phyloP scores from a whole-genome alignment of 1,284 basidiomycete species.

The Cutaneotrichosporon cutaneum region DNA sequence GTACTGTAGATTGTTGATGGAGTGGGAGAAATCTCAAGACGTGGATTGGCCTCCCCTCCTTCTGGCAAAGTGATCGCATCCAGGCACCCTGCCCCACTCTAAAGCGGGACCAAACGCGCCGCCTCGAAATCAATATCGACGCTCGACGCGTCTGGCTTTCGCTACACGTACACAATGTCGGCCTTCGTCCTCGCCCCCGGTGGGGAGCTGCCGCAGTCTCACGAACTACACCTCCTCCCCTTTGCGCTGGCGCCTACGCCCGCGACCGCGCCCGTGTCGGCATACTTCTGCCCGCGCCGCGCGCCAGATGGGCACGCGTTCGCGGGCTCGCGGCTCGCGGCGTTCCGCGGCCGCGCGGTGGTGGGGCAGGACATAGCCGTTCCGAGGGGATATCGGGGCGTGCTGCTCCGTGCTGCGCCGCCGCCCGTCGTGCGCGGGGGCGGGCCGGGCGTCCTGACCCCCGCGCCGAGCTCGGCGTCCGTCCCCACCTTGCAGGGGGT shows the following conservation, averaged over 20 bases:
- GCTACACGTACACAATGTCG: conserved; percentile 11
- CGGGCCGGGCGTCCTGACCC: conserved; percentile 13
- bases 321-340: conserved; percentile 26
- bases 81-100: too few relatives aligned
- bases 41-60: too few relatives aligned
- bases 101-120: not conserved
- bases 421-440: not conserved
- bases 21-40: not conserved
- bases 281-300: conserved; percentile 41
- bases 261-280: conserved; percentile 20
- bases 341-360: conserved; percentile 43
- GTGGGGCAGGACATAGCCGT: conserved; percentile 38
- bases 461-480: conserved; percentile 12
- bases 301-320: conserved; percentile 21
- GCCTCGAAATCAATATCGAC: not conserved
- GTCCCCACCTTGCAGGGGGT: not conserved
- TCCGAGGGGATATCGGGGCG: conserved; percentile 38
- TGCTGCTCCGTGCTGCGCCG: conserved; percentile 28
- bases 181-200: conserved; percentile 17
- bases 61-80: too few relatives aligned
- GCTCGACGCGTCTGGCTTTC: not conserved
- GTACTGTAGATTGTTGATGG: not conserved
- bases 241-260: conserved; percentile 38
- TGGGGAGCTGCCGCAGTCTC: conserved; percentile 2
- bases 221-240: conserved; percentile 43